phyloP scores from a whole-genome alignment of 2,329 filamentous ascomycete genomes.

The Eurotiales sp. region DNA sequence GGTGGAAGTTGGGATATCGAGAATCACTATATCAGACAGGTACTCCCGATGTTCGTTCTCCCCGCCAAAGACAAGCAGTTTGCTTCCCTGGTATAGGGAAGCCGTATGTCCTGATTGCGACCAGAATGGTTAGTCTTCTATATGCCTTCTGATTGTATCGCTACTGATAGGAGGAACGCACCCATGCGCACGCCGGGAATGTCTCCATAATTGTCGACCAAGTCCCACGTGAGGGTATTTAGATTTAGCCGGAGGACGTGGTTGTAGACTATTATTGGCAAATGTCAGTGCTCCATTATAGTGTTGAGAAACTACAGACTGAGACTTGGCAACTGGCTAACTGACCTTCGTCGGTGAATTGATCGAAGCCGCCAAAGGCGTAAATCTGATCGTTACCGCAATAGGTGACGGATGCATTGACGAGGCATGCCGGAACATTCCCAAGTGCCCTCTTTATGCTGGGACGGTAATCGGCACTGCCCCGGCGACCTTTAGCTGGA shows the following conservation, averaged over 20 bases:
- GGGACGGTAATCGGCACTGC: constrained; percentile 72
- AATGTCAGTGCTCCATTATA: constrained; percentile 1
- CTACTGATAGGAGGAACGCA: constrained; percentile 41
- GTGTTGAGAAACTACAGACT: not conserved
- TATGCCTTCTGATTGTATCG: not conserved
- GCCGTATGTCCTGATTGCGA: constrained; percentile 74
- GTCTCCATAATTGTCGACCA: constrained; percentile 98
- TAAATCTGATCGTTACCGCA: constrained; percentile 97
- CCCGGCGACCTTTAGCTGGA: constrained; percentile 62
- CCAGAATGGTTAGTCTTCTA: not conserved
- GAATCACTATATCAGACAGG: constrained; percentile 91
- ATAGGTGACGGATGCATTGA: constrained; percentile 98
- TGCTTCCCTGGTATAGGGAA: constrained; percentile 87
- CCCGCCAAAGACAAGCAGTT: constrained; percentile 93
- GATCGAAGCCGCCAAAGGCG: constrained; percentile 96
- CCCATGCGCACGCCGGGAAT: constrained; percentile 97
- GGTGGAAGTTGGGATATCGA: constrained; percentile 88
- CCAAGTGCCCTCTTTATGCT: constrained; percentile 75
- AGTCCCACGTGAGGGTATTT: constrained; percentile 81
- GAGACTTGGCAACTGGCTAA: constrained; percentile 2
- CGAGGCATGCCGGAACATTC: constrained; percentile 84
- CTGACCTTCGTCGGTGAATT: constrained; percentile 87
- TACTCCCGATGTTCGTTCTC: constrained; percentile 98
- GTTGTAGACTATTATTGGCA: constrained; percentile 71
- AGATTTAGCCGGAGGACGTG: constrained; percentile 90